phyloP scores from a whole-genome alignment of 306 rosid genomes.

The Phaseolus lunatus region DNA sequence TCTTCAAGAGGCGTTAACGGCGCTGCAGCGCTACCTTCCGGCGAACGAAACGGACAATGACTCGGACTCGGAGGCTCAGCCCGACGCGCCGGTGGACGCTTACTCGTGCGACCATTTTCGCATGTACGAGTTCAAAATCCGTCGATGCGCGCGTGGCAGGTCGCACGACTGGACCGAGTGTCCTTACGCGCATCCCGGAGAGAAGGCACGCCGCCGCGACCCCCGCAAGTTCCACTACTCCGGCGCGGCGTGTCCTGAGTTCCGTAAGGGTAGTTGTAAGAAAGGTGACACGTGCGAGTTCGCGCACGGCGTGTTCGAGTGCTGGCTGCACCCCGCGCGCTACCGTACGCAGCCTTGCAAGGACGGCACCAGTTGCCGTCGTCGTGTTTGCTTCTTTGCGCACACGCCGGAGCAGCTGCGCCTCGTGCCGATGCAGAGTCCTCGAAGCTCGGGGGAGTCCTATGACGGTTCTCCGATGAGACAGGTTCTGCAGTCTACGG shows the following conservation, averaged over 20 bases:
- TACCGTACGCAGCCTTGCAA: conserved; percentile 97
- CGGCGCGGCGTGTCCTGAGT: conserved; percentile 94
- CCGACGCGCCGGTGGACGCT: conserved; percentile 81
- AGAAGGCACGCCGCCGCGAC: conserved; percentile 97
- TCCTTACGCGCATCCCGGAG: conserved; percentile 98
- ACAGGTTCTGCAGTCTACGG: conserved; percentile 47
- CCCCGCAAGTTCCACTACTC: conserved; percentile 89
- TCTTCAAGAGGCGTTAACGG: conserved; percentile 64
- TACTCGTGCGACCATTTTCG: conserved; percentile 93
- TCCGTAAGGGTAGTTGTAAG: conserved; percentile 83
- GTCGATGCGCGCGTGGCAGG: conserved; percentile 87
- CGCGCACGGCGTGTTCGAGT: conserved; percentile 97
- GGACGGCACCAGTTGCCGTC: conserved; percentile 81
- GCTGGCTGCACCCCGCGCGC: conserved; percentile 98
- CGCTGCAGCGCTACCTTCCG: conserved; percentile 72
- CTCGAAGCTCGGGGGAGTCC: conserved; percentile 65
- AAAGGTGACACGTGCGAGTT: conserved; percentile 86
- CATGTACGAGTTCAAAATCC: conserved; percentile 91
- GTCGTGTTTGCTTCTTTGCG: conserved; percentile 93
- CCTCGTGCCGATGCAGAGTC: conserved; percentile 69
- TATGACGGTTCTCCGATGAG: conserved; percentile 79
- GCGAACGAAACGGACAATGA: conserved; percentile 62
- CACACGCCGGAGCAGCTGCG: conserved; percentile 94
- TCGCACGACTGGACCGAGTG: conserved; percentile 99
- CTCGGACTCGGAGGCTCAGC: conserved; percentile 59